These are phyloP conservation scores for Pouteria campechiana DNA, from an alignment of 179 eudicot species.

Conservation along the genomic window DNA sequence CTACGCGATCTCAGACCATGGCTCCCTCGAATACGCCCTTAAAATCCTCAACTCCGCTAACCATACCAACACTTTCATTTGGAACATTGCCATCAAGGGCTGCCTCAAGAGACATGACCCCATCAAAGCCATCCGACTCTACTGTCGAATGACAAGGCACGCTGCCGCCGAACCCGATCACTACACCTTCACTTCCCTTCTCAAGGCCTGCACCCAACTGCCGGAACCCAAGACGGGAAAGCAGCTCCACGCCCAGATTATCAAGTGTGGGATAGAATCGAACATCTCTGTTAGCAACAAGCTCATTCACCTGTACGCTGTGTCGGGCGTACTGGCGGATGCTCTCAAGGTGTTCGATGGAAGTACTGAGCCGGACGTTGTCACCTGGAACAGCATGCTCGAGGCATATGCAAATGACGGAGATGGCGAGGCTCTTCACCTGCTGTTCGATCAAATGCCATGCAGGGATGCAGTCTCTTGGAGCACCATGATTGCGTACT, in stretches of 20 bases:
- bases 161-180: conserved; percentile 1
- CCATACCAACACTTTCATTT: conserved; percentile 6
- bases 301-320: conserved; percentile 8
- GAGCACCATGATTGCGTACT: conserved; percentile 10
- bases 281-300: conserved; percentile 3
- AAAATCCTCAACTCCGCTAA: conserved; percentile 1
- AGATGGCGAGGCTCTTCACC: neutral
- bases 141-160: neutral
- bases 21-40: conserved; percentile 3
- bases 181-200: conserved; percentile 8
- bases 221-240: neutral
- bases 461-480: conserved; percentile 12
- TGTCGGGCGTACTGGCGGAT: conserved; percentile 1
- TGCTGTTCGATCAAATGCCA: conserved; percentile 5
- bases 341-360: conserved; percentile 11
- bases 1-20: conserved; percentile 3
- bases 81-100: conserved; percentile 9
- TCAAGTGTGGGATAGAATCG: conserved; percentile 4
- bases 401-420: conserved; percentile 6
- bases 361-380: conserved; percentile 5
- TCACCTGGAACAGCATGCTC: conserved; percentile 14
- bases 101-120: conserved; percentile 1
- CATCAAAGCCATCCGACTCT: conserved; percentile 4
- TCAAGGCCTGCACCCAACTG: conserved; percentile 9
- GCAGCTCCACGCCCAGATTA: conserved; percentile 7